Base-by-base conservation (phyloP, 139 green algal species). In the Auxenochlorella pyrenoidosa region DNA sequence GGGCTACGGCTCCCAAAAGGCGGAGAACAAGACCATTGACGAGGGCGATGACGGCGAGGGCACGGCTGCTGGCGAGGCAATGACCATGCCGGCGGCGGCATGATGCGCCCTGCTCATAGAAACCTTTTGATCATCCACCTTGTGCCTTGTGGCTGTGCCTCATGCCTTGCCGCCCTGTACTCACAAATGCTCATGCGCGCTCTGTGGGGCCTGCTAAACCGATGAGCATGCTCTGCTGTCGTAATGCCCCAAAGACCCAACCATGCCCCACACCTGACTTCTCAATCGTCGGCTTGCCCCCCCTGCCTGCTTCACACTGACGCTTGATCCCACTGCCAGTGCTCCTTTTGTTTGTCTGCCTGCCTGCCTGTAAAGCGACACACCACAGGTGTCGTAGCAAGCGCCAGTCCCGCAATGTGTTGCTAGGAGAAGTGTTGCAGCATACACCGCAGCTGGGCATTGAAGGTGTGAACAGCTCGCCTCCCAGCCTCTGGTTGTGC, bases 1-100 rank as follows among this genome's bases (percentile, higher is more conserved):
- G 75, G 93, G 93, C 40, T 95, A 95, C 70, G 93, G 93, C 70
- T 91, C 85, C 32, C 44, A 43, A 36, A 34, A 75, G 59, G 58
- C 38, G 28, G 73, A 83, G 40, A 44, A 63, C 5, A 78, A 82
- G 12, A 71, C 58, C 60, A 82, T 86, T 26, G 84, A 72, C 16
- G 63, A 81, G 15, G 83, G 82, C 40, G 77, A 86, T 51, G 80
- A 73, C 24, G 90, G 71, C 2, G 87, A 54, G 38, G 32, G 26
- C 13, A 30, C 36, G 10, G 38, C 36, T 5, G 75, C 32, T 10
- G 85, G 63, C 44, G 60, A 44, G 40, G 40, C 21, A 36, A 32
- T 47, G 6, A n/a, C 44, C 30, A 43, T 76, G 70, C 70, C 70
- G 15, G 70, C 43, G 28, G 75, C 44, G 28, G 75, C 32, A 1